phyloP scores from a whole-genome alignment of 306 rosid genomes.

The Ceratonia siliqua region DNA sequence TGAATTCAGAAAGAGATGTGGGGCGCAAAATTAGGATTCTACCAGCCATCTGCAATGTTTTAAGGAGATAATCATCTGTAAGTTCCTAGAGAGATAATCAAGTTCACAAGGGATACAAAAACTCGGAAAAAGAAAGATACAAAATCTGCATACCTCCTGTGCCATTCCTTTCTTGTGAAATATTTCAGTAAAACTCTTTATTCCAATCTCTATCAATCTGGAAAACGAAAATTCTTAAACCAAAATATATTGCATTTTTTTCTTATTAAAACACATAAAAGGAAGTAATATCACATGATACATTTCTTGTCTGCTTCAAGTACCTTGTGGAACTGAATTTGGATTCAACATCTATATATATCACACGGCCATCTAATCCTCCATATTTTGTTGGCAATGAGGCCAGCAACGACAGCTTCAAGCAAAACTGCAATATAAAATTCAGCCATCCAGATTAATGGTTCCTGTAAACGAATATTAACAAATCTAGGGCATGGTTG shows the following conservation, averaged over 20 bases:
- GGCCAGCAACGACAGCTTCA: conserved; percentile 88
- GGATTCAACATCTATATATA: conserved; percentile 84
- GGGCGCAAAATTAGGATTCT: conserved; percentile 83
- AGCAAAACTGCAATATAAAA: conserved; percentile 67
- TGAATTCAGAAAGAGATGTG: conserved; percentile 75
- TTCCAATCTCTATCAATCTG: conserved; percentile 91
- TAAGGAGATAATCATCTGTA: conserved; percentile 22
- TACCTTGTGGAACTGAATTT: conserved; percentile 91
- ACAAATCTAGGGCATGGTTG: neutral
- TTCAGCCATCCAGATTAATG: conserved; percentile 20
- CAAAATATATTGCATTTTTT: neutral
- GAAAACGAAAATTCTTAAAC: conserved; percentile 1
- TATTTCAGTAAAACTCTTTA: conserved; percentile 78
- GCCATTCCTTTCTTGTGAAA: conserved; percentile 81
- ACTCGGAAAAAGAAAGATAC: neutral
- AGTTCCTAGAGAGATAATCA: neutral
- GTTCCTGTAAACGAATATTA: neutral
- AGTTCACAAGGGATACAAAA: conserved; percentile 18
- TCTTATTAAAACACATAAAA: conserved; percentile 1
- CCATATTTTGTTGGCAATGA: conserved; percentile 67
- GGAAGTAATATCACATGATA: conserved; percentile 17
- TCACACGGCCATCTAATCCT: conserved; percentile 80
- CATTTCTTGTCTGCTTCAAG: neutral
- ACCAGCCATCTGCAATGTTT: conserved; percentile 76
- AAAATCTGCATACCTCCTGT: conserved; percentile 61